A percentile compares a stretch with the other conserved stretches of the same genome.
Conservation (phyloP, 2,329 filamentous ascomycete genomes). For the Arachnomyces sp. region DNA sequence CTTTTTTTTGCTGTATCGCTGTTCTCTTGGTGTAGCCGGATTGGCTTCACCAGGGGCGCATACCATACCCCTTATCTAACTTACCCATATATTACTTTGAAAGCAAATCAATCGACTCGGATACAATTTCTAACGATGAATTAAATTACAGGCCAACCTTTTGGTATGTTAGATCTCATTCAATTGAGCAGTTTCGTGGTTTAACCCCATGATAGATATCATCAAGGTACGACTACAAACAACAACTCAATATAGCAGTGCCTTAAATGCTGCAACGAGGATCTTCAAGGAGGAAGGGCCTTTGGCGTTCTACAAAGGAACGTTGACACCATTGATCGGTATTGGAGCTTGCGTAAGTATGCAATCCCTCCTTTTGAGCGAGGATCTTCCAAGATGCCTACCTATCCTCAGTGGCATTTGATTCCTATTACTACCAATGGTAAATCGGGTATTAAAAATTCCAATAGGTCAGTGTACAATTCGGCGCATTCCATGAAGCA, state of each 20-base stretch:
- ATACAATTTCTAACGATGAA: too few species aligned
- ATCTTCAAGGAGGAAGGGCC: slow-evolving; percentile 87
- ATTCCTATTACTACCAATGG: background rate
- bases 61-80: background rate
- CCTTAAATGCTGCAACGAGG: slow-evolving; percentile 68
- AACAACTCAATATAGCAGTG: slow-evolving; percentile 69
- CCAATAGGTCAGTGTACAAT: slow-evolving; percentile 72
- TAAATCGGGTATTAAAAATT: slow-evolving; percentile 2
- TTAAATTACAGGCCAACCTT: slow-evolving; percentile 53
- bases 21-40: too few species aligned
- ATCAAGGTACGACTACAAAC: slow-evolving; percentile 97
- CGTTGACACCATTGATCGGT: slow-evolving; percentile 84
- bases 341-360: slow-evolving; percentile 83
- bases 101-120: slow-evolving; percentile 1
- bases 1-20: too few species aligned
- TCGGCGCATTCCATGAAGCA: slow-evolving; percentile 91
- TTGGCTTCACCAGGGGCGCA: too few species aligned
- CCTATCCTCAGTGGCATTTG: slow-evolving; percentile 6
- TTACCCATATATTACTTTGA: slow-evolving; percentile 6
- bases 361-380: slow-evolving; percentile 1
- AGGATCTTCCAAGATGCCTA: too few species aligned
- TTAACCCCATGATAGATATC: slow-evolving; percentile 56
- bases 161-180: slow-evolving; percentile 43
- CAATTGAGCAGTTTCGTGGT: slow-evolving; percentile 9
- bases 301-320: slow-evolving; percentile 96